Evolutionary conservation across 768 basidiomycete species (phyloP), one percentile per base, ranked within the genome.

Genomic region (Mycena vulgaris): DNA sequence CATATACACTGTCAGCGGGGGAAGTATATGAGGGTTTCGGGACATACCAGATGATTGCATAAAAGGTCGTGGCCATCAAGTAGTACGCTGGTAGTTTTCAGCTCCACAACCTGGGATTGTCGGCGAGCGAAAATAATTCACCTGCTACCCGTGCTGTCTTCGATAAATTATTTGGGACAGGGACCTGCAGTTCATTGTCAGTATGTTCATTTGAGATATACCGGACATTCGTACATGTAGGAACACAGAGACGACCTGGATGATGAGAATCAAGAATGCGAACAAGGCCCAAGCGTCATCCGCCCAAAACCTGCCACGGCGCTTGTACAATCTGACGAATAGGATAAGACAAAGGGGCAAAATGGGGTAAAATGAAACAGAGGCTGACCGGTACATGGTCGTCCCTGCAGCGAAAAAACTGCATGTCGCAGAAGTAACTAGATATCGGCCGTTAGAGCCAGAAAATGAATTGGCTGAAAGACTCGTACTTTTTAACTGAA

Each of bases 31-130:
- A 5, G 28, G 49, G 53, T 23, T 6, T 16, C 3, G 23, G 31
- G 56, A 56, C 77, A 19, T 48, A 84, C 85, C 84, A 86, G 48
- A 84, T 78, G 21, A 82, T 78, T n/a, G 75, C 74, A 62, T 83
- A 85, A 65, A 84, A 86, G 11, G 80, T 68, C 4, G 71, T 72
- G 45, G 80, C 80, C 75, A 83, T 78, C 19, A 83, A 49, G 64
- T 84, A 84, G 63, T 82, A 83, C 13, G 76, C 78, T 68, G 52
- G 8, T 3, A 52, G 23, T 21, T 17, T 30, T 66, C 37, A 59
- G 16, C 25, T 2, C 9, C 19, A 4, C 4, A 25, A n/a, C 3
- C 39, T n/a, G 28, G 21, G 10, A 42, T 39, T 2, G 58, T 23
- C 39, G 39, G 5, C 6, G 21, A n/a, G 11, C 10, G 21, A 23